phyloP scores from a whole-genome alignment of 306 rosid species.

The Canavalia ensiformis region DNA sequence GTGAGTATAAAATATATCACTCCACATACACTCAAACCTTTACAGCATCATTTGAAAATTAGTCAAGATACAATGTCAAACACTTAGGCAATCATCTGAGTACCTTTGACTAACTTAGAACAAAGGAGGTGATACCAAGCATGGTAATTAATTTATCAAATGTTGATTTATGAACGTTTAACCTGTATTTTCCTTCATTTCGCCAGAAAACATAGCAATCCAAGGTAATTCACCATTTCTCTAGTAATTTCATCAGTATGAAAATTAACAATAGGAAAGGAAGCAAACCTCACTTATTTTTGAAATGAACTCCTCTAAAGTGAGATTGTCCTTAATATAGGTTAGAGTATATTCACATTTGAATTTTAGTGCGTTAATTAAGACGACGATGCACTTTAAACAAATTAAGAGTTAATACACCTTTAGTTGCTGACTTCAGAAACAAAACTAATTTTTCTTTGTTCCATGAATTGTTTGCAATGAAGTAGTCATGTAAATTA shows the following conservation, averaged over 20 bases:
- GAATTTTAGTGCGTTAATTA: background rate
- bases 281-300: background rate
- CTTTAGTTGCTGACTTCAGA: background rate
- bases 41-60: too few relatives aligned
- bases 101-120: too few relatives aligned
- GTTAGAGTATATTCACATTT: background rate
- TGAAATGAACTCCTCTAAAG: background rate
- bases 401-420: background rate
- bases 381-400: background rate
- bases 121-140: too few relatives aligned
- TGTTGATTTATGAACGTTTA: too few relatives aligned
- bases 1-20: too few relatives aligned
- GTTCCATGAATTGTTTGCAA: background rate
- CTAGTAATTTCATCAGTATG: background rate
- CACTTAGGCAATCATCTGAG: too few relatives aligned
- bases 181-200: background rate
- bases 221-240: background rate
- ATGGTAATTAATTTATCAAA: too few relatives aligned
- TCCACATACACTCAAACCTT: too few relatives aligned
- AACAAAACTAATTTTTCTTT: background rate
- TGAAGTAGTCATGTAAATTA: constrained; percentile 6
- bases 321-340: background rate
- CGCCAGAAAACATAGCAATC: background rate
- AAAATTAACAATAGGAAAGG: background rate
- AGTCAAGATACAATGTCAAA: too few relatives aligned